Evolutionary conservation across 768 basidiomycete genomes (phyloP), one percentile per base, ranked within the genome.

Genomic region (Lactarius tabidus): DNA sequence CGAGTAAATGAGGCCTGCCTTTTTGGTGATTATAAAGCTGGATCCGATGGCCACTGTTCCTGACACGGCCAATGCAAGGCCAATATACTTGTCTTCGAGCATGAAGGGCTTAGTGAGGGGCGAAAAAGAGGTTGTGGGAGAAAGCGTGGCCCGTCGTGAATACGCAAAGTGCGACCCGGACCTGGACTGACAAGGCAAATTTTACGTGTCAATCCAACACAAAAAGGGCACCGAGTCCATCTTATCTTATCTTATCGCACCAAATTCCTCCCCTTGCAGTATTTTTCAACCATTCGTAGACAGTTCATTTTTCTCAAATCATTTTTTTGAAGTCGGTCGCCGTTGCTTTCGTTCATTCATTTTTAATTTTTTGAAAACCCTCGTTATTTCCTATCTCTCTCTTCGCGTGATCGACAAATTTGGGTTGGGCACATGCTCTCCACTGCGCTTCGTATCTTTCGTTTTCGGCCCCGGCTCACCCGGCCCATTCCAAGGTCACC

Each of bases 21-120:
- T 98, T 85, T 99, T 99, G 20, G 96, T 99, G 74, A 99, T 96
- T 74, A 99, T 97, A 75, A 95, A 97, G 76, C 94, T 96, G 43
- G 90, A 91, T 57, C 97, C 96, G 70, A 98, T 98, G 64, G 90
- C 87, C 29, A 91, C 73, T 15, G 91, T 90, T 70, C 93, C 85
- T 23, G 88, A 86, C 57, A 98, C 77, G 60, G 97, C 95, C 62
- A 99, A 85, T 29, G 85, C 83, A 59, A 99, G 84, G 36, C 97
- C 97, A 57, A 98, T 93, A 75, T 94, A 96, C 79, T 95, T 97
- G 79, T 97, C 96, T 71, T 97, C 93, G 29, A 93, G 79, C 87
- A 90, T 89, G 57, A 61, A 35, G 48, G 39, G 20, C 6, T 14
- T 41, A 15, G 54, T 29, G 29, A 10, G 39, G 4, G 57, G 29